These are phyloP conservation scores for Thermochaetoides dissita DNA, from an alignment of 2,329 filamentous ascomycete species.

Conservation along the genomic window DNA sequence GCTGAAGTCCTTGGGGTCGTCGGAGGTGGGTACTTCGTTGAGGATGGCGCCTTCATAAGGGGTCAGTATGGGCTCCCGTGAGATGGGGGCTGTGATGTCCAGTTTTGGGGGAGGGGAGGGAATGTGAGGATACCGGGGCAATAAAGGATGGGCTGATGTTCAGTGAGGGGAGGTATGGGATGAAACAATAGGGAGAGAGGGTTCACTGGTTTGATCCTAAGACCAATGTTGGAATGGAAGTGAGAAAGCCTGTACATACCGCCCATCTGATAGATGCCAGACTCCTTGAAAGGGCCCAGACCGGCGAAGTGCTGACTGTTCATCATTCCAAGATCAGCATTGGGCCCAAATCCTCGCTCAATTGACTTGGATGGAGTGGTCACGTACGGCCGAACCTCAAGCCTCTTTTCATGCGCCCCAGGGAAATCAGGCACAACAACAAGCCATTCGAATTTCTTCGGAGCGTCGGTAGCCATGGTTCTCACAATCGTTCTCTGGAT, in stretches of 20 bases:
- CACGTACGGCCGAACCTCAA: constrained; percentile 45
- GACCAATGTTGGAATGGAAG: background rate
- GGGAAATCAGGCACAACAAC: constrained; percentile 56
- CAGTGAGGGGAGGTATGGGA: background rate
- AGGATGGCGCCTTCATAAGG: constrained; percentile 46
- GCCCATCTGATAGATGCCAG: constrained; percentile 49
- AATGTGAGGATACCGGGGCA: too few relatives aligned
- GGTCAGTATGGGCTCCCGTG: too few relatives aligned
- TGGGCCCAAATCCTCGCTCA: too few relatives aligned
- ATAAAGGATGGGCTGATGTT: background rate
- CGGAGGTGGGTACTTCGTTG: constrained; percentile 49
- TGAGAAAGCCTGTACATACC: constrained; percentile 28
- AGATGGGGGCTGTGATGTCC: too few relatives aligned
- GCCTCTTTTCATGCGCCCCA: constrained; percentile 43
- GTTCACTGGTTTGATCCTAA: too few relatives aligned
- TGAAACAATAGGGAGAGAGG: background rate
- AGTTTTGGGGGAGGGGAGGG: too few relatives aligned
- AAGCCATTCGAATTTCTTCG: constrained; percentile 50
- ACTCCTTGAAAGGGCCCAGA: constrained; percentile 36
- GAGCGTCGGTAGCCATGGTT: constrained; percentile 16
- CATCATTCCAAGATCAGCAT: too few relatives aligned
- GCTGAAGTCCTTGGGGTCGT: constrained; percentile 42
- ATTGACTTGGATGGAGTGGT: background rate
- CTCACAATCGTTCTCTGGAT: too few relatives aligned
- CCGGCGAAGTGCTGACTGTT: constrained; percentile 39